Conservation (phyloP, 2,329 filamentous ascomycete species). For the Calonectria crousiana region DNA sequence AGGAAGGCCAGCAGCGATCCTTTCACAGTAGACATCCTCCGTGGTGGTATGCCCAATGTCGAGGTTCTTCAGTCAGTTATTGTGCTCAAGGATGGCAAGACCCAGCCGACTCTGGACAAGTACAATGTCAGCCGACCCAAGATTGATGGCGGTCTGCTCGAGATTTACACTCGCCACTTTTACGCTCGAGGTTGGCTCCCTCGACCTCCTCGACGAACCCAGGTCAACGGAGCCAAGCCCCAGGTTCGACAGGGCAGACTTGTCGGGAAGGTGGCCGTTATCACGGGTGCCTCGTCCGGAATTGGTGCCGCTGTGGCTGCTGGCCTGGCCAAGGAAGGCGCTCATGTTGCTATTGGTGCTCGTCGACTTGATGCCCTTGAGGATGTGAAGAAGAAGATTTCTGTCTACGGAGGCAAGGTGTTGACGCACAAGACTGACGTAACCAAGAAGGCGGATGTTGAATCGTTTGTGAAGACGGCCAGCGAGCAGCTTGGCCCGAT, state of each 20-base stretch:
- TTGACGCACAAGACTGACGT: conserved; percentile 80
- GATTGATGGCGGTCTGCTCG: conserved; percentile 77
- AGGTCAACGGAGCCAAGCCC: conserved; percentile 42
- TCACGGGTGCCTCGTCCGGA: conserved; percentile 85
- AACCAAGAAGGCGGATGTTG: conserved; percentile 74
- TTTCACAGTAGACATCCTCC: conserved; percentile 83
- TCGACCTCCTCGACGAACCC: conserved; percentile 66
- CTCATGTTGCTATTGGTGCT: conserved; percentile 78
- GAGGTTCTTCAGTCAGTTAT: conserved; percentile 79
- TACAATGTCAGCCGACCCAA: conserved; percentile 72
- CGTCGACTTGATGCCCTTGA: conserved; percentile 78
- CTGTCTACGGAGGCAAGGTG: conserved; percentile 70
- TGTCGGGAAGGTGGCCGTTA: conserved; percentile 76
- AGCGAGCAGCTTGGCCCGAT: conserved; percentile 75
- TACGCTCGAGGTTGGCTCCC: conserved; percentile 83
- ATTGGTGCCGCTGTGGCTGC: conserved; percentile 81
- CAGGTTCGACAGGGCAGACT: conserved; percentile 65
- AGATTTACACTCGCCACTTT: conserved; percentile 85
- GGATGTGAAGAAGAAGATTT: conserved; percentile 71
- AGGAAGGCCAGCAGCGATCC: conserved; percentile 75
- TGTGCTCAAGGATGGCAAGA: conserved; percentile 78
- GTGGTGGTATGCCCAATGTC: conserved; percentile 82
- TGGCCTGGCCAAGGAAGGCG: conserved; percentile 77
- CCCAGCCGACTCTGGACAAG: conserved; percentile 67
- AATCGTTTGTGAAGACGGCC: conserved; percentile 71